Evolutionary conservation across 306 rosid species (phyloP), one percentile per base, ranked within the genome.

Genomic region (Acacia melanoxylon): DNA sequence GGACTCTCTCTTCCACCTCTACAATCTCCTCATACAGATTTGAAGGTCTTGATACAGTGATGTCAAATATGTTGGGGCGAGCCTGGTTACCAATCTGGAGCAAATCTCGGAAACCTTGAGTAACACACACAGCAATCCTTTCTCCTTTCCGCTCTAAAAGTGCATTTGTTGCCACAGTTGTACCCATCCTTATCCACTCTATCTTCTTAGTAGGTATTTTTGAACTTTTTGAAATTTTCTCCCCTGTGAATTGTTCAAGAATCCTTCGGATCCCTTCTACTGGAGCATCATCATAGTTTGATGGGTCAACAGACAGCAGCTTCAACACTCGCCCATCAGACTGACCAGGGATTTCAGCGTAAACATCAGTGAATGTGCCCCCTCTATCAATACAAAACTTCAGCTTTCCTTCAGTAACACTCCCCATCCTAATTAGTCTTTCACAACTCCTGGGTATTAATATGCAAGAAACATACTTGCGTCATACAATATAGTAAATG

Each of bases 161-260:
- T 45, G 99, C 98, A 86, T 95, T 95, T 19, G 98, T 95, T 3
- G 98, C 98, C 71, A 93, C 98, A 58, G 98, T 95, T 68, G 98
- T 95, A 58, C 99, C 99, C 98, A 95, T 95, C 84, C 99, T 86
- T 81, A 95, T 95, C 99, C 99, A 95, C 87, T 93, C 99, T 37
- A 95, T 93, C 85, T 87, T 93, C 81, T 90, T 92, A 0, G 98
- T 93, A 8, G 98, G 97, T 70, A 95, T 90, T 71, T 91, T 93
- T 0, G 84, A 84, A 80, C 75, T 76, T 58, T 98, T 87, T 0
- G 94, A 83, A 62, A 95, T 84, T 78, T 87, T 90, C 77, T 89
- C 76, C 24, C 95, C 90, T 0, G 80, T 84, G 75, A 77, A 91
- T 25, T 95, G 95, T 79, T 95, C 94, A 19, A 95, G 93, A 48